Evolutionary conservation across 352 stramenopile genomes (phyloP), one percentile per base, ranked within the genome.

Genomic region (Hyaloperonospora arabidopsidis): DNA sequence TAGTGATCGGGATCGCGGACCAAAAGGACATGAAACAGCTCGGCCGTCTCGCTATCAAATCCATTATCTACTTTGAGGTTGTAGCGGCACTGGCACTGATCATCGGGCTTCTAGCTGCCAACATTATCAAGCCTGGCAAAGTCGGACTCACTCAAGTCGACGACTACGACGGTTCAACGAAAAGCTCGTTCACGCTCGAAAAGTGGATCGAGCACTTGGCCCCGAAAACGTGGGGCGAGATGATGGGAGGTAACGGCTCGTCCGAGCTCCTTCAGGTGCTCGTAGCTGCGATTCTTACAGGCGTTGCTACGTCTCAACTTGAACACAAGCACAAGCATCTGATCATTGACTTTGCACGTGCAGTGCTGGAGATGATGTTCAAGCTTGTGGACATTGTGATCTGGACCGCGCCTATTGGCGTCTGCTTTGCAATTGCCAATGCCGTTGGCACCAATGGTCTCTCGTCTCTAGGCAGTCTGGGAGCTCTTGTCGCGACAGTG

Each of bases 381-480:
- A 82, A 79, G 52, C 80, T 85, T 46, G 72, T 82, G 5, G 67
- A 79, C 52, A 82, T 85, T 56, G 65, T 85, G 39, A 80, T 85
- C 50, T 85, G 74, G 74, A 75, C 72, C 3, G 71, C 74, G 2
- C 72, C 74, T 5, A 53, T 85, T 22, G 72, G 74, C 52, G 74
- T 85, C 25, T 82, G 69, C 58, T 82, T 85, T 35, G 70, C 67
- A 5, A 65, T 85, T 34, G 74, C 74, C 35, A 67, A 72, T 39
- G 69, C 72, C 0, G 68, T 85, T 43, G 74, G 61, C 51, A 61
- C 60, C 35, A 85, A 85, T 60, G 74, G 74, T 50, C 44, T 80
- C 5, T 69, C 59, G 12, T 52, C 68, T 44, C 41, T 85, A 3
- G 51, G 57, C 28, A 70, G 59, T 41, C 52, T 85, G 1, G 72